These are phyloP conservation scores for Perilla frutescens DNA, from an alignment of 257 asterid genomes.

Conservation along the genomic window DNA sequence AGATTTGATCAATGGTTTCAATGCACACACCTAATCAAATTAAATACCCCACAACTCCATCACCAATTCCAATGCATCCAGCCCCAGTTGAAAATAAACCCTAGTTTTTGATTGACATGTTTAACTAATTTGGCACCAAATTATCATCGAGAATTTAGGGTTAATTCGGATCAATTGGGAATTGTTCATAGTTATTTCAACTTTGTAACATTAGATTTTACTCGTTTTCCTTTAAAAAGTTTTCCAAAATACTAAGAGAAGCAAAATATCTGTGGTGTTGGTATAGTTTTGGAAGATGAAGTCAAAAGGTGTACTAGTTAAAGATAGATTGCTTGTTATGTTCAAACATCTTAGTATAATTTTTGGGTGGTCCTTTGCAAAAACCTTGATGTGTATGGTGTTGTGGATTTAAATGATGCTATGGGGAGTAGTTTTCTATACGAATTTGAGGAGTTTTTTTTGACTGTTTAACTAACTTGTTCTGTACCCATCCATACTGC, in stretches of 20 bases:
- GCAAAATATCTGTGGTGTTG: conserved; percentile 27
- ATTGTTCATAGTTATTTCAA: conserved; percentile 21
- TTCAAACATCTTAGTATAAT: conserved; percentile 30
- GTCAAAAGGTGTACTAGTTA: conserved; percentile 22
- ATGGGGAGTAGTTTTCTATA: conserved; percentile 16
- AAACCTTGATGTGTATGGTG: conserved; percentile 23
- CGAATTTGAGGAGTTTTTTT: not conserved
- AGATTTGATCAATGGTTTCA: conserved; percentile 38
- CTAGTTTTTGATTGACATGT: conserved; percentile 35
- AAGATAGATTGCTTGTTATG: conserved; percentile 31
- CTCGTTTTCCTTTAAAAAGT: not conserved
- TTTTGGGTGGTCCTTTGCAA: conserved; percentile 33
- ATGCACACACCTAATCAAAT: conserved; percentile 53
- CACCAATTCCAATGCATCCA: conserved; percentile 15
- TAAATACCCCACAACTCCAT: conserved; percentile 33
- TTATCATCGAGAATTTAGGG: conserved; percentile 24
- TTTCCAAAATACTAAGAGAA: not conserved
- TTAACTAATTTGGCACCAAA: conserved; percentile 28
- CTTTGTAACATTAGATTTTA: conserved; percentile 7
- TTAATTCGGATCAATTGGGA: conserved; percentile 6
- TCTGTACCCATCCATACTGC: not conserved
- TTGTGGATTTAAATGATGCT: conserved; percentile 31
- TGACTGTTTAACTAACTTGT: conserved; percentile 25
- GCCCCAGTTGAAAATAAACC: conserved; percentile 4
- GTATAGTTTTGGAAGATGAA: conserved; percentile 31